Percentiles rank a stretch among this genome's conserved stretches.
Conservation (phyloP, 78 protist genomes). For the Corallochytrium limacisporum region DNA sequence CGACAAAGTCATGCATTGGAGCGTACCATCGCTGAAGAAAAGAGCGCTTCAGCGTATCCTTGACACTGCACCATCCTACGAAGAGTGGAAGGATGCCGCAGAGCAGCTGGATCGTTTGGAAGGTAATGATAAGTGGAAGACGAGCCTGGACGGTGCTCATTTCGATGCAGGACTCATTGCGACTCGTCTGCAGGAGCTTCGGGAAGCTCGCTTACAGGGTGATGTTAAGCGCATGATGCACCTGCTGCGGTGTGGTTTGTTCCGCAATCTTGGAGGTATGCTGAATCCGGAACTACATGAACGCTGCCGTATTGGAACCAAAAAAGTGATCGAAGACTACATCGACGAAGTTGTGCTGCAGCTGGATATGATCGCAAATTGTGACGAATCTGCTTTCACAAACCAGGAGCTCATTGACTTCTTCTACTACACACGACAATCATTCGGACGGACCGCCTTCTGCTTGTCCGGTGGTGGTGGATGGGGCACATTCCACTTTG, state of each 20-base stretch:
- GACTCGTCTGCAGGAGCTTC: conserved; percentile 6
- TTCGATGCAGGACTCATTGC: not conserved
- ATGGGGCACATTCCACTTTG: conserved; percentile 36
- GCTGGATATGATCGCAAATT: not conserved
- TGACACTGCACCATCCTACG: too few species aligned
- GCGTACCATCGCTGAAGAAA: too few species aligned
- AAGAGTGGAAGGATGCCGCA: too few species aligned
- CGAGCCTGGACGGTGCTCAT: not conserved
- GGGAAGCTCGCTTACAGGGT: not conserved
- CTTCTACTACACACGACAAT: conserved; percentile 18
- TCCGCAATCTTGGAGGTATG: conserved; percentile 36
- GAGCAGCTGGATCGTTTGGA: not conserved
- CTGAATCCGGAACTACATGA: conserved; percentile 22
- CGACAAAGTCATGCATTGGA: too few species aligned
- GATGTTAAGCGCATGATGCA: not conserved
- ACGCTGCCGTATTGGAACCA: conserved; percentile 27
- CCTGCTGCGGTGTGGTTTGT: conserved; percentile 14
- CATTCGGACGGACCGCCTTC: conserved; percentile 59
- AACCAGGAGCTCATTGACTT: not conserved
- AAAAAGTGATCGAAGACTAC: conserved; percentile 39
- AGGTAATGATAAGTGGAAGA: conserved; percentile 9
- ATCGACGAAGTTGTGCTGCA: conserved; percentile 25
- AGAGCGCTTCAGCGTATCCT: too few species aligned
- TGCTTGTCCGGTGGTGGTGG: conserved; percentile 59
- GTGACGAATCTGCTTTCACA: not conserved